Percentiles rank a stretch among this genome's conserved stretches.
phyloP scores from a whole-genome alignment of 176 grass and related monocot species.

The Oryza glumipatula region DNA sequence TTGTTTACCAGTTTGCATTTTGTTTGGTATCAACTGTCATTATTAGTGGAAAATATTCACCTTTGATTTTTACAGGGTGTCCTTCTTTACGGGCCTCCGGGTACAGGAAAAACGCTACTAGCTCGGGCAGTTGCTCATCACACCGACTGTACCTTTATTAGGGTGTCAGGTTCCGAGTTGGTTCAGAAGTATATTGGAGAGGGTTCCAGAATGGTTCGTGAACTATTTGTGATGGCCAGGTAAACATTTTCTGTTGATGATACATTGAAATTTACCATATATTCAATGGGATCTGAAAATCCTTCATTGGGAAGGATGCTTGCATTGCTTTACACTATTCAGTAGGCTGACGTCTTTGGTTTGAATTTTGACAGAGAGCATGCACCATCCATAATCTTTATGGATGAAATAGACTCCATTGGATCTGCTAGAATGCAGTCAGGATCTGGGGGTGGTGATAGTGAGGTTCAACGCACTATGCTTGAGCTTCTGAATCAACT shows the following conservation, averaged over 20 bases:
- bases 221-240: slow-evolving; percentile 99
- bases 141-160: slow-evolving; percentile 97
- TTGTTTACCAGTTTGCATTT: slow-evolving; percentile 19
- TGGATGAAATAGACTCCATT: slow-evolving; percentile 99
- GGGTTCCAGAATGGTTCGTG: slow-evolving; percentile 93
- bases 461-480: slow-evolving; percentile 98
- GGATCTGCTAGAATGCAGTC: slow-evolving; percentile 92
- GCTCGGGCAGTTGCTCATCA: slow-evolving; percentile 98
- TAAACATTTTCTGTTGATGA: slow-evolving; percentile 32
- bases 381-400: slow-evolving; percentile 99
- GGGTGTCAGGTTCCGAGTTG: slow-evolving; percentile 97
- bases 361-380: slow-evolving; percentile 70
- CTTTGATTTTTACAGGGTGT: slow-evolving; percentile 66
- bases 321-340: not conserved
- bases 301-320: not conserved
- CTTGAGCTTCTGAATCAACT: slow-evolving; percentile 99
- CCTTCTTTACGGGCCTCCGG: slow-evolving; percentile 92
- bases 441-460: slow-evolving; percentile 79
- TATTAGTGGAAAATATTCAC: slow-evolving; percentile 16
- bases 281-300: not conserved
- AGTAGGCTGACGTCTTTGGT: not conserved
- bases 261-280: slow-evolving; percentile 7
- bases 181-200: slow-evolving; percentile 99
- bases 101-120: slow-evolving; percentile 94
- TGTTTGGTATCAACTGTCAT: not conserved